Evolutionary conservation across 2,329 filamentous ascomycete species (phyloP), one percentile per base, ranked within the genome.

Genomic region (Pseudogymnoascus verrucosus): DNA sequence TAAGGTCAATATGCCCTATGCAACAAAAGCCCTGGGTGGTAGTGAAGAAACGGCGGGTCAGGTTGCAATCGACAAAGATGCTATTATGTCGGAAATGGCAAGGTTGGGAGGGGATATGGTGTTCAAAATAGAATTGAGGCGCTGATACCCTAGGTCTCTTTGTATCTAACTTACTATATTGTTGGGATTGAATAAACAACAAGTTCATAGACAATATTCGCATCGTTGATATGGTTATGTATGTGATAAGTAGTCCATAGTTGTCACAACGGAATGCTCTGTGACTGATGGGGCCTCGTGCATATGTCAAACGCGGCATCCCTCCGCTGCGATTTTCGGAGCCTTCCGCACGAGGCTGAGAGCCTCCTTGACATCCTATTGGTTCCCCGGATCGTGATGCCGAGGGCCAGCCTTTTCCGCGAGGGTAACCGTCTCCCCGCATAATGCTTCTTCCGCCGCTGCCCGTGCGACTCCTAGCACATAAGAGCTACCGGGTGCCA

Each of bases 51-150:
- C 21, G 11, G 77, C 76, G 61, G 76, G 76, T 4, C 70, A 81
- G 21, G 84, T 89, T 23, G 80, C 83, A 67, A 76, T 92, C 5
- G 91, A 95, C 69, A 84, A 83, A 68, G 78, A 80, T 44, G 87
- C 82, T 0, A 84, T 95, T 4, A 70, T 93, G 61, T 79, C 85
- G 34, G 91, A 95, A 76, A 90, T 96, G 73, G 84, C 84, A 44
- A 83, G 86, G 66, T 78, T 88, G 42, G 86, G 86, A 7, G 86
- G 84, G 1, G 83, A 87, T 64, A 72, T 96, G 74, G 80, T 96
- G 54, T 81, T 84, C 68, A 84, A 75, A 70, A 85, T 93, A 63
- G 86, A 92, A 70, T 26, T 61, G 59, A 79, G 54, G 44, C 34
- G 61, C 47, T 40, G 62, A 37, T 61, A 63, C 28, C 34, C 51